Base-by-base conservation (phyloP, 805 yeast genomes). In the Starmerella powellii region DNA sequence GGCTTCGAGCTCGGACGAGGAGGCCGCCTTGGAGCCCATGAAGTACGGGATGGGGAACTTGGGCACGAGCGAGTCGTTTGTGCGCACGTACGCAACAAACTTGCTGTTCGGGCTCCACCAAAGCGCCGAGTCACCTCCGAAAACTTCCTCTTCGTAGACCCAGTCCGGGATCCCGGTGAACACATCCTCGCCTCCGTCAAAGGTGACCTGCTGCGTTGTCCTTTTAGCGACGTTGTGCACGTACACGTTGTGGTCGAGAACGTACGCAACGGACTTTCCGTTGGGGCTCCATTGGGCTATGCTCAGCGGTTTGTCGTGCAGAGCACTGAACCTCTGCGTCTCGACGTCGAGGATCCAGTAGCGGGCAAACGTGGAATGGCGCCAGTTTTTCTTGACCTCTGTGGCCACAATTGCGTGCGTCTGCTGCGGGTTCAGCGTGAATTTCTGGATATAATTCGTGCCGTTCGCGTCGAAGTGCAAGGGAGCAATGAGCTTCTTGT, bases 131-230 rank as follows among this genome's bases (percentile, higher is more conserved):
- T 78, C 85, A 19, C 73, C 70, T 28, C 73, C 75, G 40, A 81
- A 70, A 1, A 85, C 91, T 60, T 85, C 95, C 52, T 85, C 95
- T 56, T 86, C 95, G 52, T 85, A 85, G 6, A 84, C 93, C 95
- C 95, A 85, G 56, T 85, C 95, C 0, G 95, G 93, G 47, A 78
- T 78, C 2, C 95, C 95, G 56, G 86, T 80, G 62, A 85, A 84
- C 6, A 83, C 66, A 48, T 74, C 69, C 1, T 66, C 69, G 27
- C 77, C 76, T 13, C 94, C 94, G 54, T 81, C 91, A 31, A 47
- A 46, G 0, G 95, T 81, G 12, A 82, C 62, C 48, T 75, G 78
- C 4, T 54, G 62, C 0, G 63, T 52, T 49, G 16, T 57, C 47
- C 31, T 55, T 40, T 47, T 16, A 28, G 49, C 44, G 47, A 57